These are phyloP conservation scores for Hypomyces rosellus DNA, from an alignment of 2,329 filamentous ascomycete species.

Conservation along the genomic window DNA sequence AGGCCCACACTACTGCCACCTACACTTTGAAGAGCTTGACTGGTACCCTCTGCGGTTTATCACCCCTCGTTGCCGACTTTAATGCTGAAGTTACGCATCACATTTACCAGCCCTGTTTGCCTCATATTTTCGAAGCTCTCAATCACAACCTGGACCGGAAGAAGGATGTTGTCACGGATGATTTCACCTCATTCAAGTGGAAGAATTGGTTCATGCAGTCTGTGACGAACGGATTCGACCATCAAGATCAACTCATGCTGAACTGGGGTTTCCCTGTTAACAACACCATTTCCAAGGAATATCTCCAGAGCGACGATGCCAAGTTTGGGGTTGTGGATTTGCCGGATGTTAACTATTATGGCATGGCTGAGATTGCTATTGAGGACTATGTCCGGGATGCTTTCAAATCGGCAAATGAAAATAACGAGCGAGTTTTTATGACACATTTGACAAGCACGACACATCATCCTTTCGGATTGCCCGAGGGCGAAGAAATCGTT, in stretches of 20 bases:
- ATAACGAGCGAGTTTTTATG: conserved; percentile 26
- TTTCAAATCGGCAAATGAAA: conserved; percentile 22
- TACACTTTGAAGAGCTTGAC: conserved; percentile 39
- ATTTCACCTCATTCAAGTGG: conserved; percentile 22
- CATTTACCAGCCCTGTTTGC: conserved; percentile 39
- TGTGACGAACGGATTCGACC: conserved; percentile 25
- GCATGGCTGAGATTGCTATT: conserved; percentile 25
- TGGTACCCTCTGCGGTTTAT: conserved; percentile 35
- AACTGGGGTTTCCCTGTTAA: conserved; percentile 22
- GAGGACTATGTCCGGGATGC: conserved; percentile 27
- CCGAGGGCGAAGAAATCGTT: conserved; percentile 17
- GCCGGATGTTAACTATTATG: conserved; percentile 28
- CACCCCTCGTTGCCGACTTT: conserved; percentile 34
- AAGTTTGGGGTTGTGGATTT: conserved; percentile 23
- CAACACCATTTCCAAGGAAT: conserved; percentile 23
- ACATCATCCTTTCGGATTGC: conserved; percentile 27
- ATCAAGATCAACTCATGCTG: conserved; percentile 23
- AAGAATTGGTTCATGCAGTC: conserved; percentile 27
- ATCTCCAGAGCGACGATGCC: conserved; percentile 22
- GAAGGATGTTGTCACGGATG: conserved; percentile 9
- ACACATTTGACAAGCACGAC: conserved; percentile 29
- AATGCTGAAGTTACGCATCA: conserved; percentile 35
- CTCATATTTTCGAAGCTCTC: conserved; percentile 29
- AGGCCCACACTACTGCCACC: conserved; percentile 34
- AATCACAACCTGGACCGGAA: conserved; percentile 17